Conservation (phyloP, 2,329 filamentous ascomycete genomes). For the Alternaria brassicae region DNA sequence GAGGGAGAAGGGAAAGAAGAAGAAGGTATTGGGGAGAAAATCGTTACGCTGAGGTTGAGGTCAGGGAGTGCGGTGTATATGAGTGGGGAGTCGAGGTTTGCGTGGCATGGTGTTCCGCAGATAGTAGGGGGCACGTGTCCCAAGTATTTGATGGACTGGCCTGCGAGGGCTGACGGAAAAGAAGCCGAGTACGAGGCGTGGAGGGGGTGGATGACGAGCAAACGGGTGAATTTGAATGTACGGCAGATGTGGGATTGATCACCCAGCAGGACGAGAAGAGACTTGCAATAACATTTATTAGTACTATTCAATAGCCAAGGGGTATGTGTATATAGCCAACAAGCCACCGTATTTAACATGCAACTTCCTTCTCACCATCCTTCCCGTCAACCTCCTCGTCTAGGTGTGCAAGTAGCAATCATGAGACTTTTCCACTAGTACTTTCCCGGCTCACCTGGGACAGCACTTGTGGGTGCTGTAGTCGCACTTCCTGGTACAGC, state of each 20-base stretch:
- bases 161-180: slow-evolving; percentile 51
- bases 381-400: neutral
- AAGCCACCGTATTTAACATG: neutral
- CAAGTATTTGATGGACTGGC: slow-evolving; percentile 76
- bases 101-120: slow-evolving; percentile 95
- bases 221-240: slow-evolving; percentile 91
- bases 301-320: neutral
- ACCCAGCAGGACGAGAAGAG: neutral
- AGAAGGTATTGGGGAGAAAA: slow-evolving; percentile 31
- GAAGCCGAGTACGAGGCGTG: slow-evolving; percentile 67
- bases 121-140: slow-evolving; percentile 83
- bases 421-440: slow-evolving; percentile 21
- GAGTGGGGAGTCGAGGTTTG: slow-evolving; percentile 79
- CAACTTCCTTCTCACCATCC: neutral
- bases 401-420: neutral
- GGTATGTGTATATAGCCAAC: slow-evolving; percentile 5
- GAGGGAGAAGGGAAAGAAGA: neutral
- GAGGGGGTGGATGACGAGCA: slow-evolving; percentile 86
- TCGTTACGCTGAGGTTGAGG: slow-evolving; percentile 57
- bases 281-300: slow-evolving; percentile 2
- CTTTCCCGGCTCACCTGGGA: slow-evolving; percentile 42
- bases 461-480: slow-evolving; percentile 27
- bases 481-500: slow-evolving; percentile 13
- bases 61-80: slow-evolving; percentile 94
- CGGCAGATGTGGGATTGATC: slow-evolving; percentile 75